A percentile compares a stretch with the other conserved stretches of the same genome.
These are phyloP conservation scores for Beauveria sp. DNA, from an alignment of 2,329 filamentous ascomycete species.

Conservation along the genomic window DNA sequence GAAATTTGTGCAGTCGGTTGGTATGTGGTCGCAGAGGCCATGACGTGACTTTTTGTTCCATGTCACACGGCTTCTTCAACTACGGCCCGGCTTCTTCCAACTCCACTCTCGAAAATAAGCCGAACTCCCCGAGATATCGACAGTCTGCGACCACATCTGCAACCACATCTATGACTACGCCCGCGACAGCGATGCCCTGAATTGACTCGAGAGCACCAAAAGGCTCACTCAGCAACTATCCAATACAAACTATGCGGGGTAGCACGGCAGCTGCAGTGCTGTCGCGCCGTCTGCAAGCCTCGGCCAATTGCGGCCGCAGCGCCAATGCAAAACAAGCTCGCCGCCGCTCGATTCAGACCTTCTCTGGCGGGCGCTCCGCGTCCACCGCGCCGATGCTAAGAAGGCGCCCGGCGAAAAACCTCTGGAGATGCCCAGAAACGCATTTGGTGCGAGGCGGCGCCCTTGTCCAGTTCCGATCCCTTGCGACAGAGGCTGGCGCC, in stretches of 20 bases:
- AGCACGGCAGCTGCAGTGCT: constrained; percentile 12
- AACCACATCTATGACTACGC: neutral
- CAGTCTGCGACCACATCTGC: neutral
- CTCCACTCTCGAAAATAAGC: constrained; percentile 9
- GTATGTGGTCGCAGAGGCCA: neutral
- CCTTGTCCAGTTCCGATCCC: constrained; percentile 16
- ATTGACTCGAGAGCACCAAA: neutral
- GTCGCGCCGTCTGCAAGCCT: constrained; percentile 14
- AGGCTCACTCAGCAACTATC: neutral
- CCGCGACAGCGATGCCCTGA: neutral
- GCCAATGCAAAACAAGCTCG: neutral
- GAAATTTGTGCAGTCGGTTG: too few relatives aligned
- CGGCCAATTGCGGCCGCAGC: constrained; percentile 8
- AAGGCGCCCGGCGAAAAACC: constrained; percentile 10
- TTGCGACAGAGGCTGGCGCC: constrained; percentile 22
- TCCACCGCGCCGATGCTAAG: constrained; percentile 1
- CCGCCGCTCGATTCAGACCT: neutral
- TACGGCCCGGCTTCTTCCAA: constrained; percentile 3
- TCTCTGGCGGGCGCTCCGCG: neutral
- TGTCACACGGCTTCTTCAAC: neutral
- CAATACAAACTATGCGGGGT: constrained; percentile 14
- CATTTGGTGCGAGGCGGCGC: constrained; percentile 8
- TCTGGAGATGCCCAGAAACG: neutral
- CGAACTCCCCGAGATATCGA: neutral
- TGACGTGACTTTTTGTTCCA: neutral